phyloP scores from a whole-genome alignment of 208 protist genomes.

The Polymyxa betae region DNA sequence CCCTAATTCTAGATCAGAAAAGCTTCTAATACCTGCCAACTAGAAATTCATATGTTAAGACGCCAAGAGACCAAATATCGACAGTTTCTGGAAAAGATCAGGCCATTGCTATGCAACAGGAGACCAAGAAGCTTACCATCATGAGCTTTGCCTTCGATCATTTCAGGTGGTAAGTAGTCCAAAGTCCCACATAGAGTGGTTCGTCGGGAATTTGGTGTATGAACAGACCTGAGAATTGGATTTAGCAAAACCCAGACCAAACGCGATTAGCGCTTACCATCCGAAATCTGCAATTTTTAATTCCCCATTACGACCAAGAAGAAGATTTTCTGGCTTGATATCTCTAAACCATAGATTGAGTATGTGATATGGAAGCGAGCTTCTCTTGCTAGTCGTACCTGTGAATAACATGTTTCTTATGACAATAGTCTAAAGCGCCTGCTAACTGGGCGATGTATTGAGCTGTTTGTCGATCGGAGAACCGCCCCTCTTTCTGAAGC shows the following conservation, averaged over 20 bases:
- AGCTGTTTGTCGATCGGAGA: constrained; percentile 64
- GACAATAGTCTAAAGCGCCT: constrained; percentile 92
- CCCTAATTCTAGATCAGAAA: constrained; percentile 69
- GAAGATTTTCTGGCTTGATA: constrained; percentile 82
- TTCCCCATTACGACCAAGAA: constrained; percentile 76
- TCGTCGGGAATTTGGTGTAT: constrained; percentile 85
- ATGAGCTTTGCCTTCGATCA: constrained; percentile 69
- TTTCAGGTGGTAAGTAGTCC: constrained; percentile 98
- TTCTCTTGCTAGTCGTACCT: not conserved
- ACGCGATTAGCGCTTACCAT: constrained; percentile 79
- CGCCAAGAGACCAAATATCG: constrained; percentile 61
- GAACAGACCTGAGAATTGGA: constrained; percentile 75
- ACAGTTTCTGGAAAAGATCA: constrained; percentile 5
- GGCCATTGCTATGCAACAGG: not conserved
- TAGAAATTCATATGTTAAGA: constrained; percentile 61
- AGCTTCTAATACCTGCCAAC: constrained; percentile 68
- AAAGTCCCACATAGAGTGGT: constrained; percentile 95
- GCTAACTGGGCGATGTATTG: constrained; percentile 87
- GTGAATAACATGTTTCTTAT: constrained; percentile 89
- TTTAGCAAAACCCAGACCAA: no score
- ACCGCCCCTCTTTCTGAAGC: constrained; percentile 48
- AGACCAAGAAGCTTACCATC: constrained; percentile 39
- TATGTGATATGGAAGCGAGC: not conserved
- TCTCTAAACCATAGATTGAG: constrained; percentile 56
- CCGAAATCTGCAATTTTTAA: constrained; percentile 99